Base-by-base conservation (phyloP, 345 rosid genomes). In the Punica granatum region DNA sequence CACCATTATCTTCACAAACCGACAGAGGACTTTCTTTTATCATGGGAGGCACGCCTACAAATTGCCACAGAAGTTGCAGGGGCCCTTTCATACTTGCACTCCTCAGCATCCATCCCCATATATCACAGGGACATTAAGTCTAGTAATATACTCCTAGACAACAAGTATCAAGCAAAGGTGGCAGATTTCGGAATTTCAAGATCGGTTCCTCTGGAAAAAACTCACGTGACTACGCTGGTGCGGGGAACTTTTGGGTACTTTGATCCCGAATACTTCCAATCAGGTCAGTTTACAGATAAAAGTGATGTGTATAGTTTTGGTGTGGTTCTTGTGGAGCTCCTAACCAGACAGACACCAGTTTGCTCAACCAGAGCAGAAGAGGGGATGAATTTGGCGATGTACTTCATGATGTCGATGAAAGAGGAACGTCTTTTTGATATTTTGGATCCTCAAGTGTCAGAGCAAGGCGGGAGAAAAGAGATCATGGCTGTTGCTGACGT, bases 41-140 rank as follows among this genome's bases (percentile, higher is more conserved):
- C 68, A 21, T 73, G 76, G 76, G 65, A 73, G 30, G 44, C 35
- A 25, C 62, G 72, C 34, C 60, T 72, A 21, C 63, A 64, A 5
- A 72, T 68, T 41, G 65, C 56, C 35, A 6, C 16, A 5, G 65
- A 68, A 43, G 31, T 43, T 8, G 36, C 71, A n/a, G n/a, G n/a
- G n/a, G 70, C 70, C 44, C 62, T 68, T 26, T 68, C 26, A 18
- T 56, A 68, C 32, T 39, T 68, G 44, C 70, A 68, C 37, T 68
- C 64, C 14, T 19, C 53, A 0, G 70, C 70, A 54, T 56, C 70
- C 32, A 68, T 34, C 39, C 70, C 64, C 6, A 68, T 68, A 15
- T 68, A 37, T 30, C 70, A 68, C 39, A 32, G 70, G 34, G 70
- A 68, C 64, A 68, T 68, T 35, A 68, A 68, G 37, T 53, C 70